Base-by-base conservation (phyloP, 495 filamentous ascomycete species). In the Pyronema omphalodes region DNA sequence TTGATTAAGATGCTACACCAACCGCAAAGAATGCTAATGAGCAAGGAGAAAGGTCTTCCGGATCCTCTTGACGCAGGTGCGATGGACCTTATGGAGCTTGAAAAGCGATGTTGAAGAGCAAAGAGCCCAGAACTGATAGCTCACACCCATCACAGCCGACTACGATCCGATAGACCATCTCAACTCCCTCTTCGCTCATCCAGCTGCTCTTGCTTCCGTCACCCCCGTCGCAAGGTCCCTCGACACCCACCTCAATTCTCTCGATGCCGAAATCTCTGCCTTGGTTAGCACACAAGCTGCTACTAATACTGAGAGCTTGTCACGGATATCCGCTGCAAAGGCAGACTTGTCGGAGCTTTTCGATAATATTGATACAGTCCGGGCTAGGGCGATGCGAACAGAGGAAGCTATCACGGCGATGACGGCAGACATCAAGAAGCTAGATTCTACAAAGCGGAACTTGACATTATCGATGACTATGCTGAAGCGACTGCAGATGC, bases 341-440 rank as follows among this genome's bases (percentile, higher is more conserved):
- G 77, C 78, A 12, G 91, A 96, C 69, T 75, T 99, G 51, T 81
- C 81, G 6, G 79, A 83, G 53, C 77, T 99, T 44, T 93, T 99
- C 74, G 82, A 81, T 63, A 94, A 91, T 71, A 94, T 99, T 66
- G 91, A 96, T 68, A 83, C 77, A 57, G 91, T 99, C 23, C 83
- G 93, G 56, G 83, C 82, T 65, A 77, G 89, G 56, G 91, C 91
- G 17, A 75, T 87, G 60, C 80, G 86, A 73, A 94, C 91, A 9
- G 93, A 99, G 70, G 82, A 86, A 62, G 79, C 87, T 41, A 99
- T 99, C 67, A 94, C 89, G 54, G 86, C 88, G 56, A 99, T 99
- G 91, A 99, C 91, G 45, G 89, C 91, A 53, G 93, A 99, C 64
- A 99, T 99, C 68, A 99, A 99, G 69, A 81, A 89, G 60, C 74